Conservation (phyloP, 495 filamentous ascomycete genomes). For the Jackrogersella multiformis region DNA sequence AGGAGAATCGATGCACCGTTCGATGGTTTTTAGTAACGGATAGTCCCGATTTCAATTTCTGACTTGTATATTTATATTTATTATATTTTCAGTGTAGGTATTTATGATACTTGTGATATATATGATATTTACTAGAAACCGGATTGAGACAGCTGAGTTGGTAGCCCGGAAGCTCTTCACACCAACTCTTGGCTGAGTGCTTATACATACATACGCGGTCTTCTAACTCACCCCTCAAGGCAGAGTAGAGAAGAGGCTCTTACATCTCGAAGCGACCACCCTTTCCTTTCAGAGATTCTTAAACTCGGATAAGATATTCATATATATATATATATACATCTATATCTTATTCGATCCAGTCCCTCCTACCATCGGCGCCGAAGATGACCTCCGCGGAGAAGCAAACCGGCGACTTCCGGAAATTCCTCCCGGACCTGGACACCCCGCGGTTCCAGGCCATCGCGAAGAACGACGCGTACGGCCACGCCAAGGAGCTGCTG, state of each 20-base stretch:
- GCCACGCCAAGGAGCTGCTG: constrained; percentile 70
- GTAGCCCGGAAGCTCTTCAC: background rate
- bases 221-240: too few relatives aligned
- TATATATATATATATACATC: too few relatives aligned
- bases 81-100: too few relatives aligned
- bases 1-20: constrained; percentile 26
- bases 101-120: background rate
- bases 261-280: background rate
- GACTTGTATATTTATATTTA: too few relatives aligned
- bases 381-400: constrained; percentile 34
- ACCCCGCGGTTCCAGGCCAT: constrained; percentile 69
- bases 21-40: constrained; percentile 23
- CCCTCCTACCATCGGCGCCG: background rate
- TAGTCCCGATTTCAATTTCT: background rate
- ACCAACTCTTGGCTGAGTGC: background rate
- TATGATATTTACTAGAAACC: background rate
- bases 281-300: too few relatives aligned
- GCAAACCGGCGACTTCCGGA: constrained; percentile 56
- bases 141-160: background rate
- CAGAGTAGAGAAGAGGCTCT: too few relatives aligned
- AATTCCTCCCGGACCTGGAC: constrained; percentile 69
- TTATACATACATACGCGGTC: too few relatives aligned
- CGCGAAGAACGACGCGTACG: constrained; percentile 68
- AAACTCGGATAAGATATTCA: too few relatives aligned
- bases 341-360: too few relatives aligned